phyloP scores from a whole-genome alignment of 345 rosid species.

The Eucalyptus caleyi region DNA sequence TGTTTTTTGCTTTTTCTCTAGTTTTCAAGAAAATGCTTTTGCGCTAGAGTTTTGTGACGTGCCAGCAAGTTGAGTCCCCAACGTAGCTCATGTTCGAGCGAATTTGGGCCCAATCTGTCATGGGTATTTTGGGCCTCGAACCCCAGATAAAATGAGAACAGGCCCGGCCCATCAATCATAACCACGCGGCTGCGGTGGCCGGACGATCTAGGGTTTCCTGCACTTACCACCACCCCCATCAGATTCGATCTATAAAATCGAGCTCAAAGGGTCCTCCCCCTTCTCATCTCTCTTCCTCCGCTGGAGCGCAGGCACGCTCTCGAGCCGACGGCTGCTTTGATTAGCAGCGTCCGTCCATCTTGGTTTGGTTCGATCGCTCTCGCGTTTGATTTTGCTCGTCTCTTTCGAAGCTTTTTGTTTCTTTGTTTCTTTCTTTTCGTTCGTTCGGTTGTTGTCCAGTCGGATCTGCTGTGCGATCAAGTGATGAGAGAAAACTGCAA shows the following conservation, averaged over 20 bases:
- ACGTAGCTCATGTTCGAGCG: neutral
- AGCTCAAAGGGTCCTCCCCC: neutral
- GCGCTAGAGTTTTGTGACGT: neutral
- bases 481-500: constrained; percentile 8
- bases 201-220: neutral
- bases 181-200: neutral
- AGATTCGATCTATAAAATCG: neutral
- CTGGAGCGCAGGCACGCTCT: neutral
- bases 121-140: neutral
- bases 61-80: neutral
- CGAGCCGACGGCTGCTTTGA: neutral
- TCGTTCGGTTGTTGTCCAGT: neutral
- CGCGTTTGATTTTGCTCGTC: neutral
- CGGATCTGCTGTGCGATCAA: neutral
- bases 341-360: fast-evolving
- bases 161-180: neutral
- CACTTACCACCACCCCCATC: neutral
- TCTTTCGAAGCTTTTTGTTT: neutral
- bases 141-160: neutral
- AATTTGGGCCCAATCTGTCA: neutral
- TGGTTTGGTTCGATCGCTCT: neutral
- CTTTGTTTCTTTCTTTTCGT: neutral
- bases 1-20: too few relatives aligned
- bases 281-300: neutral
- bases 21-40: neutral